Evolutionary conservation across 192 early-diverging fungal species (phyloP).

Genomic region (Linnemannia hyalina): DNA sequence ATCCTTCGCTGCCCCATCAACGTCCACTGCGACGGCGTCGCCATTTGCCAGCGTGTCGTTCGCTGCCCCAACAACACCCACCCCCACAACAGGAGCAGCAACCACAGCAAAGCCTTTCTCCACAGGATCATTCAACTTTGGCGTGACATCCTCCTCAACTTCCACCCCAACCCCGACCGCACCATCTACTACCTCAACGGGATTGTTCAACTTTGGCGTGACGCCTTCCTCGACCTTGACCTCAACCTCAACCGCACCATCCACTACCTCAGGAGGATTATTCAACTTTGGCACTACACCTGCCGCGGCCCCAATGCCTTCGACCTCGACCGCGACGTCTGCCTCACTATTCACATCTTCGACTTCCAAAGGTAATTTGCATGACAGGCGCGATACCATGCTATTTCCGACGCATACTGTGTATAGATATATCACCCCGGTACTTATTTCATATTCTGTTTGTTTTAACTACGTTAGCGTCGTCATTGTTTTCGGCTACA

Average conservation of each 20-base stretch:
- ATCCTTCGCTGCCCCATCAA: neutral
- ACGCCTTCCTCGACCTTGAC: too few relatives aligned
- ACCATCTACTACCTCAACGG: too few relatives aligned
- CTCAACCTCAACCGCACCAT: too few relatives aligned
- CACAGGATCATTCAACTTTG: neutral
- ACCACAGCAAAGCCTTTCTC: constrained; percentile 8
- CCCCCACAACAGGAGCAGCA: neutral
- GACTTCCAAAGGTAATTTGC: neutral
- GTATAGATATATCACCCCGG: neutral
- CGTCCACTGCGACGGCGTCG: neutral
- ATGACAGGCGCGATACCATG: neutral
- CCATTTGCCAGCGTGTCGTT: neutral
- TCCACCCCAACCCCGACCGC: neutral
- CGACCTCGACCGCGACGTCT: neutral
- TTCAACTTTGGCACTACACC: too few relatives aligned
- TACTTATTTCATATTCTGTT: neutral
- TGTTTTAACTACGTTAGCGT: neutral
- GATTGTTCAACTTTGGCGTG: too few relatives aligned
- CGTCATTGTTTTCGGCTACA: neutral
- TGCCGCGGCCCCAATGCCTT: too few relatives aligned
- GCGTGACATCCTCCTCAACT: neutral
- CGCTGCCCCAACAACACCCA: neutral
- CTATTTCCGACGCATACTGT: neutral
- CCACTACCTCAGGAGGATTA: too few relatives aligned
- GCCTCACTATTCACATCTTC: neutral